Base-by-base conservation (phyloP, 352 stramenopile genomes). In the Pythium phragmitis region DNA sequence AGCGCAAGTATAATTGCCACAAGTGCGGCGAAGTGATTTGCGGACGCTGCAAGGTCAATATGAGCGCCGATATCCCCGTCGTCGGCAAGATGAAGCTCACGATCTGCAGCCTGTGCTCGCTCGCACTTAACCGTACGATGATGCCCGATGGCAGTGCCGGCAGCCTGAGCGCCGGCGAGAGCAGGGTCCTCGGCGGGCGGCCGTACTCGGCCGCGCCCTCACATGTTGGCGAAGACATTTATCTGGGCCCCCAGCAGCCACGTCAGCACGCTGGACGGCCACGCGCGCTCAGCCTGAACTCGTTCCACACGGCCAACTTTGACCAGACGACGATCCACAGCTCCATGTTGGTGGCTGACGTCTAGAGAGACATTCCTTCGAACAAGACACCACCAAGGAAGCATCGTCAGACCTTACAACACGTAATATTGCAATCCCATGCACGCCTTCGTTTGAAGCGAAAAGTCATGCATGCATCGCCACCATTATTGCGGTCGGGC, bases 81-180 rank as follows among this genome's bases (percentile, higher is more conserved):
- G 84, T 91, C 17, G 84, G 84, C 52, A 89, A 85, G 69, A 91
- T 93, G 84, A 93, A 93, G 71, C 77, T 93, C 34, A 93, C 84
- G 55, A 93, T 93, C 54, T 93, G 84, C 70, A 89, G 75, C 23
- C 41, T 93, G 11, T 93, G 84, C 70, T 87, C 84, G 52, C 69
- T 91, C 39, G 75, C 80, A 52, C 86, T 93, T 55, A 89, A 93
- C 65, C 81, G 84, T 50, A 91, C 71, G 47, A 71, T 76, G 48
- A 53, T 86, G 28, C 78, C 74, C 7, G 80, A 89, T 2, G 39
- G 34, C 4, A 30, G 34, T 9, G 46, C 46, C 3, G 57, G 55
- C 23, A 46, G 39, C 39, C 9, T 21, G 8, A 79, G 74, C 37
- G 83, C 74, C 26, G 72, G 75, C 26, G 72, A 77, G 33, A 73